Percentiles rank a stretch among this genome's conserved stretches.
Conservation (phyloP, 768 basidiomycete genomes). For the Pholiota molesta region DNA sequence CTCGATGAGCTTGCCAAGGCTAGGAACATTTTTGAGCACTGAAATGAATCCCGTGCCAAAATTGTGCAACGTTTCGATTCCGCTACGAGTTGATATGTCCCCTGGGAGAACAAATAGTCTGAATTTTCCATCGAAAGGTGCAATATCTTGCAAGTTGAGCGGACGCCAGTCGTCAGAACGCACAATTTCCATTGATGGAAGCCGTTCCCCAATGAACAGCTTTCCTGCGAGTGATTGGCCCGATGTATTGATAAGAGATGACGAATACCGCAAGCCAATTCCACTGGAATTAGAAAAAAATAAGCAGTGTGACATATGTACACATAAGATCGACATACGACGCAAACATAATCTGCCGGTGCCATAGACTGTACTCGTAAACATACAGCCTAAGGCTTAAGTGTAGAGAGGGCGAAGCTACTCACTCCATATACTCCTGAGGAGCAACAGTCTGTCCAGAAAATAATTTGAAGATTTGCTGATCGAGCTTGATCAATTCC, state of each 20-base stretch:
- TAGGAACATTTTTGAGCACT: no score
- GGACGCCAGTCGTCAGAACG: slow-evolving; percentile 10
- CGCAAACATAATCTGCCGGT: no score
- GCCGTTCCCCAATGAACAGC: slow-evolving; percentile 7
- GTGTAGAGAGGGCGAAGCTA: no score
- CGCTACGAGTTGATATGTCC: background rate
- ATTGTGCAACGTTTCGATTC: no score
- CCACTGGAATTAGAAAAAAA: background rate
- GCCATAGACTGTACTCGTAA: no score
- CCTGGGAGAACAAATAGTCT: slow-evolving; percentile 11
- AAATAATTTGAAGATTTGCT: slow-evolving; percentile 7
- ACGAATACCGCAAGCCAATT: slow-evolving; percentile 9
- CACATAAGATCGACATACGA: no score
- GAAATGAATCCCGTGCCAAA: no score
- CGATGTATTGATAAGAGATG: slow-evolving; percentile 1
- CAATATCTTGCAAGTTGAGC: slow-evolving; percentile 7
- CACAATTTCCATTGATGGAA: slow-evolving; percentile 5
- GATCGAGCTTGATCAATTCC: slow-evolving; percentile 9
- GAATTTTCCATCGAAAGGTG: slow-evolving; percentile 9
- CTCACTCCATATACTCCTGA: no score
- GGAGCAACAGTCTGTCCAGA: slow-evolving; percentile 3
- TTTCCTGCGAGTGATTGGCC: background rate
- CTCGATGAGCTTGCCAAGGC: no score
- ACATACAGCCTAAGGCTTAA: no score
- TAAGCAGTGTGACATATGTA: no score